A percentile compares a stretch with the other conserved stretches of the same genome.
Conservation (phyloP, 441 rosid species). For the Eruca vesicaria region DNA sequence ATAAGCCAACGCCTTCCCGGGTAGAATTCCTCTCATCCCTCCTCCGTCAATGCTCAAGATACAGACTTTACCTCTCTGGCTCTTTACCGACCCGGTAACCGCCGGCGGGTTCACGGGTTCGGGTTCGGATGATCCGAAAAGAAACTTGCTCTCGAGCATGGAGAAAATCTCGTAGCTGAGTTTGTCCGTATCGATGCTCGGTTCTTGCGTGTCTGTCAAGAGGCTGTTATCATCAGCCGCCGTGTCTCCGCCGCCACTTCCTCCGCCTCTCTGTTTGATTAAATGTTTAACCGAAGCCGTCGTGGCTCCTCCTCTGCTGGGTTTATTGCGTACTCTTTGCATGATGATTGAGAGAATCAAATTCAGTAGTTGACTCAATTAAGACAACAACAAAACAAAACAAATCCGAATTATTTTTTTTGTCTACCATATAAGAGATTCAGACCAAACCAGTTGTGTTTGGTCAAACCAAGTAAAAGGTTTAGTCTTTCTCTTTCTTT, state of each 20-base stretch:
- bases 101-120: neutral
- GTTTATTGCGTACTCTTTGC: constrained; percentile 34
- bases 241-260: constrained; percentile 17
- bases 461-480: constrained; percentile 7
- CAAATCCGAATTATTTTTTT: neutral
- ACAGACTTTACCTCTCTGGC: constrained; percentile 90
- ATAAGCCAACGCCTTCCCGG: constrained; percentile 81
- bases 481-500: constrained; percentile 8
- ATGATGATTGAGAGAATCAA: constrained; percentile 23
- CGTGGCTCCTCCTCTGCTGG: constrained; percentile 2
- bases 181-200: constrained; percentile 91
- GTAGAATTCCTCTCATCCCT: constrained; percentile 80
- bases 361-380: neutral
- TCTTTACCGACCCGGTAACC: constrained; percentile 53
- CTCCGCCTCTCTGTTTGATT: constrained; percentile 31
- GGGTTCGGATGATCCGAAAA: constrained; percentile 57
- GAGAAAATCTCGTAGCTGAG: constrained; percentile 97
- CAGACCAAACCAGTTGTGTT: constrained; percentile 10
- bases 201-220: constrained; percentile 72
- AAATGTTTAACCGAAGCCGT: constrained; percentile 29
- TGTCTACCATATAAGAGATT: constrained; percentile 9
- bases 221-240: constrained; percentile 29
- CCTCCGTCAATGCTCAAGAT: constrained; percentile 83
- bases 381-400: neutral
- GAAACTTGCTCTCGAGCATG: constrained; percentile 83